phyloP scores from a whole-genome alignment of 2,329 filamentous ascomycete species.

The Colletotrichum somersetense region DNA sequence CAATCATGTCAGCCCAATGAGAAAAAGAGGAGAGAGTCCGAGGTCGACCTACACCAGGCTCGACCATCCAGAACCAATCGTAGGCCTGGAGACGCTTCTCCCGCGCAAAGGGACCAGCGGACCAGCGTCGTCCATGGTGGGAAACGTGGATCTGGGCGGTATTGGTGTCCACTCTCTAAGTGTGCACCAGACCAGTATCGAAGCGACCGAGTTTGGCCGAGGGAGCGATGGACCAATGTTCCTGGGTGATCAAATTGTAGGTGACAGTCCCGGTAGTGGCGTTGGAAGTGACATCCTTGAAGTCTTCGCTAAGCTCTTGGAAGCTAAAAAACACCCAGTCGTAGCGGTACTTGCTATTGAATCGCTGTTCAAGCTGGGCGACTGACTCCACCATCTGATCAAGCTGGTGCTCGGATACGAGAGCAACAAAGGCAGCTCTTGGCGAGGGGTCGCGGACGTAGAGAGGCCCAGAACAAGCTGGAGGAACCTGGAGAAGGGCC shows the following conservation, averaged over 20 bases:
- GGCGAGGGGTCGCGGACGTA: conserved; percentile 44
- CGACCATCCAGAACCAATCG: conserved; percentile 72
- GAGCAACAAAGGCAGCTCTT: conserved; percentile 66
- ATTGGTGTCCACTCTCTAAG: conserved; percentile 71
- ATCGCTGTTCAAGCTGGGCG: conserved; percentile 67
- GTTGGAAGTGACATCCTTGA: conserved; percentile 76
- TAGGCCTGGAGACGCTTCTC: conserved; percentile 76
- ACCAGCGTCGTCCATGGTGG: conserved; percentile 86
- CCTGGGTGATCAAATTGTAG: conserved; percentile 79
- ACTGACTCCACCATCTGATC: conserved; percentile 77
- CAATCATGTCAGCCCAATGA: conserved; percentile 28
- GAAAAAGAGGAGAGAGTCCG: background rate
- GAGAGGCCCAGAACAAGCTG: conserved; percentile 15
- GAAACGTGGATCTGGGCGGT: conserved; percentile 74
- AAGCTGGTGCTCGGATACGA: conserved; percentile 80
- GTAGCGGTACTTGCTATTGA: conserved; percentile 87
- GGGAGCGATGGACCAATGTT: conserved; percentile 80
- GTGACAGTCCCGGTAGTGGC: conserved; percentile 78
- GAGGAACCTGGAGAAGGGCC: background rate
- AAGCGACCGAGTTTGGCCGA: conserved; percentile 79
- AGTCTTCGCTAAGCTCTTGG: conserved; percentile 80
- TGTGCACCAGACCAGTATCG: conserved; percentile 72
- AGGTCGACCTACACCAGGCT: conserved; percentile 65
- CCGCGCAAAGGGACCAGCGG: conserved; percentile 84
- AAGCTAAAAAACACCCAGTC: conserved; percentile 93